Evolutionary conservation across 192 early-diverging fungal genomes (phyloP).

Genomic region (Allomyces macrogynus): DNA sequence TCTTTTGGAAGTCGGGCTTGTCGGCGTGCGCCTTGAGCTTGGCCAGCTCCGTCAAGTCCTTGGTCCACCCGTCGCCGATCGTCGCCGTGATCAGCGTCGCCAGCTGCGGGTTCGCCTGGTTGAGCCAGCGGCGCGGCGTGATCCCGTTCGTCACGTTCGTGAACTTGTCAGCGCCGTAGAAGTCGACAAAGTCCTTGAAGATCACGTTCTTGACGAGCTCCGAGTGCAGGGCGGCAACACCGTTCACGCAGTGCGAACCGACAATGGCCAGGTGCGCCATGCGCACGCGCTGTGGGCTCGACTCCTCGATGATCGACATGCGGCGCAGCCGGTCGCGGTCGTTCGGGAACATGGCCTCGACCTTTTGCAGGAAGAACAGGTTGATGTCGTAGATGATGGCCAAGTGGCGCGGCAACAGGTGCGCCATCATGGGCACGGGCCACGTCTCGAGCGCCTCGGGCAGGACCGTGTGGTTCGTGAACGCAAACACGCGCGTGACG

Average conservation of each 20-base stretch:
- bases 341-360: conserved; percentile 65
- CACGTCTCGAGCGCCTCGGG: conserved; percentile 97
- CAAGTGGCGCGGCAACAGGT: conserved; percentile 90
- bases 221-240: conserved; percentile 78
- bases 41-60: conserved; percentile 45
- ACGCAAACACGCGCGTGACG: conserved; percentile 74
- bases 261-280: conserved; percentile 95
- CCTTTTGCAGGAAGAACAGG: conserved; percentile 87
- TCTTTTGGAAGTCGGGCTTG: conserved; percentile 50
- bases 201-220: conserved; percentile 59
- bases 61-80: conserved; percentile 60
- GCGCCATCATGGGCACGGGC: conserved; percentile 81
- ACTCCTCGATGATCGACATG: conserved; percentile 91
- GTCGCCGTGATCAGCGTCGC: conserved; percentile 59
- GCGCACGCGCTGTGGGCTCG: conserved; percentile 74
- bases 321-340: conserved; percentile 68
- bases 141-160: conserved; percentile 97
- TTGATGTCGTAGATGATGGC: conserved; percentile 99
- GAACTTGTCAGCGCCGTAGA: conserved; percentile 71
- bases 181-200: conserved; percentile 78
- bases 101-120: conserved; percentile 84
- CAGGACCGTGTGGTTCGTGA: conserved; percentile 97
- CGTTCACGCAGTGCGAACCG: conserved; percentile 87
- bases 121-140: conserved; percentile 89
- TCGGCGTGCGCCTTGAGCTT: conserved; percentile 38